A percentile compares a stretch with the other conserved stretches of the same genome.
Conservation (phyloP, 805 yeast genomes). For the Metschnikowia kofuensis region DNA sequence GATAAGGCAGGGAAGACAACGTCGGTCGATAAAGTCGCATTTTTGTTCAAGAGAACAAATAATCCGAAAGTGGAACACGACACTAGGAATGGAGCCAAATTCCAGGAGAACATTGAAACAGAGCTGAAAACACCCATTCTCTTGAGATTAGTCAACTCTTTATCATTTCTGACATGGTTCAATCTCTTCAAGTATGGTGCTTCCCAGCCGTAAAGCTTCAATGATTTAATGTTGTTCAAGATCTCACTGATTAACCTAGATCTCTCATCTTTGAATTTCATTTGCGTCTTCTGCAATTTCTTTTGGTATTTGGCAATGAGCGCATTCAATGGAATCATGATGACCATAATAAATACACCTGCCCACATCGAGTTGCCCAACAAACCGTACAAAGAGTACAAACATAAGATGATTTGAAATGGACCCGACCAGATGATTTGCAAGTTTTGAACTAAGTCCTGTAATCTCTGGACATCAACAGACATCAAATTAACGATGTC, state of each 20-base stretch:
- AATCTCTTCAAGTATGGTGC: slow-evolving; percentile 72
- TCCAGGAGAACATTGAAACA: slow-evolving; percentile 71
- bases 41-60: slow-evolving; percentile 57
- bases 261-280: slow-evolving; percentile 89
- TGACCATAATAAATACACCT: slow-evolving; percentile 75
- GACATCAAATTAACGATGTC: slow-evolving; percentile 94
- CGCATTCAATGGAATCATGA: slow-evolving; percentile 81
- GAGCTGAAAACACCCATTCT: slow-evolving; percentile 74
- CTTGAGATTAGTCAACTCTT: slow-evolving; percentile 73
- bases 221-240: slow-evolving; percentile 84
- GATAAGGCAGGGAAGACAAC: slow-evolving; percentile 89
- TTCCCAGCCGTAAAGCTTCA: slow-evolving; percentile 97
- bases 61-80: slow-evolving; percentile 86
- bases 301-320: slow-evolving; percentile 65
- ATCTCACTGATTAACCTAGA: slow-evolving; percentile 86
- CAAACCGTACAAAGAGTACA: slow-evolving; percentile 65
- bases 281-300: slow-evolving; percentile 74
- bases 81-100: slow-evolving; percentile 83
- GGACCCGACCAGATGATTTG: slow-evolving; percentile 92
- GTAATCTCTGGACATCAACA: slow-evolving; percentile 86
- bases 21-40: slow-evolving; percentile 76
- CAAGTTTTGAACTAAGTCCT: slow-evolving; percentile 75
- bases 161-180: slow-evolving; percentile 79
- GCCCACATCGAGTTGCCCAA: slow-evolving; percentile 95
- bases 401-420: slow-evolving; percentile 76